Evolutionary conservation across 805 yeast species (phyloP), one percentile per base, ranked within the genome.

Genomic region (Spencermartinsiella europaea): DNA sequence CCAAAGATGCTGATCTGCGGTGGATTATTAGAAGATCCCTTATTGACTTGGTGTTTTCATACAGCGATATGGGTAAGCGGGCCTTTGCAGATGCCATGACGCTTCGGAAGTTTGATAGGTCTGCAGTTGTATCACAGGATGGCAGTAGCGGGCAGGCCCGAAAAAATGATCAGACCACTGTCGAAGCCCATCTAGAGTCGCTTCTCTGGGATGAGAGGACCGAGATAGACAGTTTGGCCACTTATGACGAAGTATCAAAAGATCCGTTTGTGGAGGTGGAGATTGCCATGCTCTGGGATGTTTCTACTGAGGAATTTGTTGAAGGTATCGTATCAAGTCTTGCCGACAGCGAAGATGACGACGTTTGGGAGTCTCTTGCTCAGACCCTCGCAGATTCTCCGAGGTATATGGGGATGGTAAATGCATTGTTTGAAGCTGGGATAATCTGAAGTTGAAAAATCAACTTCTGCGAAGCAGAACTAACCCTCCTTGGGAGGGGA

Each of bases 51-150:
- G 14, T 49, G 12, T 27, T 31, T 37, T 35, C 46, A 10, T 49
- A 44, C 21, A 16, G 28, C 7, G 50, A 46, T 2, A 34, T 49
- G 19, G 25, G 45, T 20, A 49, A 49, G 31, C 31, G 38, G 10
- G 48, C 50, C 5, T 51, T 51, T 33, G 40, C 48, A 19, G 48
- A 47, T 14, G 54, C 51, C 25, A 35, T 47, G 38, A 22, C 28
- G 12, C 25, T 47, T 10, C 45, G 17, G 12, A 7, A 25, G 31
- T 25, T 38, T 16, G 34, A 37, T 12, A 8, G 20, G 34, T 2
- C 15, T 5, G 12, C 15, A 17, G 35, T 33, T 8, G 33, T 25
- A 14, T 17, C 22, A 5, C 21, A 15, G 12, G 31, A 17, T 12
- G 40, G 25, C 19, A 12, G 10, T 4, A 14, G 22, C 7, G 25